phyloP scores from a whole-genome alignment of 768 basidiomycete species.

The Calvatia gigantea region DNA sequence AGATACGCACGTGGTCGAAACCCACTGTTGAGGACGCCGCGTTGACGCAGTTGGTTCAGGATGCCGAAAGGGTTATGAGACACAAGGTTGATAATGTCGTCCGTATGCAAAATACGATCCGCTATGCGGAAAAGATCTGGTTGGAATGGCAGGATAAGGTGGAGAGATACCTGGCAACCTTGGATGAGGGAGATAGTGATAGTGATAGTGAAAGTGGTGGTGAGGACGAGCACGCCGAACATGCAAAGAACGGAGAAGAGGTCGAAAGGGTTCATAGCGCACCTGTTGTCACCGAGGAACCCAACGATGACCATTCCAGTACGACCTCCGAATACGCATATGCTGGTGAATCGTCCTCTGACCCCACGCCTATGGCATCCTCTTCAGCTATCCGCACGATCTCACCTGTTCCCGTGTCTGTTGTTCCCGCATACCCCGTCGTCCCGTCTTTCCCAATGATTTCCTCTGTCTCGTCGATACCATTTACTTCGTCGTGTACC shows the following conservation, averaged over 20 bases:
- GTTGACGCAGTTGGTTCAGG: conserved; percentile 76
- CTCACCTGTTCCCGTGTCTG: conserved; percentile 41
- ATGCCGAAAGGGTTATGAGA: conserved; percentile 85
- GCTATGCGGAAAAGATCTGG: conserved; percentile 95
- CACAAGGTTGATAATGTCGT: conserved; percentile 95
- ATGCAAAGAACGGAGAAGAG: conserved; percentile 15
- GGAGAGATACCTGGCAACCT: conserved; percentile 56
- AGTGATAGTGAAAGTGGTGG: conserved; percentile 34
- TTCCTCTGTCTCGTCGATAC: conserved; percentile 25
- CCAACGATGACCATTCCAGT: conserved; percentile 52
- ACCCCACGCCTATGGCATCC: conserved; percentile 70
- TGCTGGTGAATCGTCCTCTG: conserved; percentile 41
- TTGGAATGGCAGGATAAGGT: conserved; percentile 96
- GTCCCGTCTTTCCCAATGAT: background rate
- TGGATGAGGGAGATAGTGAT: conserved; percentile 54
- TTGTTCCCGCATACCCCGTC: conserved; percentile 16
- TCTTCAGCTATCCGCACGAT: conserved; percentile 20
- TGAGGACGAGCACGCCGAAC: conserved; percentile 36
- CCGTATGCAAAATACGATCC: conserved; percentile 94
- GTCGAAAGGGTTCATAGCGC: background rate
- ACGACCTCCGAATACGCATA: conserved; percentile 66
- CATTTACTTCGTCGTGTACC: conserved; percentile 5
- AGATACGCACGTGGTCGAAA: conserved; percentile 82
- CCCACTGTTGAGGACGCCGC: conserved; percentile 86
- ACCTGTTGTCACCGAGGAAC: conserved; percentile 19